phyloP scores from a whole-genome alignment of 495 filamentous ascomycete genomes.

The Neurospora sp. region DNA sequence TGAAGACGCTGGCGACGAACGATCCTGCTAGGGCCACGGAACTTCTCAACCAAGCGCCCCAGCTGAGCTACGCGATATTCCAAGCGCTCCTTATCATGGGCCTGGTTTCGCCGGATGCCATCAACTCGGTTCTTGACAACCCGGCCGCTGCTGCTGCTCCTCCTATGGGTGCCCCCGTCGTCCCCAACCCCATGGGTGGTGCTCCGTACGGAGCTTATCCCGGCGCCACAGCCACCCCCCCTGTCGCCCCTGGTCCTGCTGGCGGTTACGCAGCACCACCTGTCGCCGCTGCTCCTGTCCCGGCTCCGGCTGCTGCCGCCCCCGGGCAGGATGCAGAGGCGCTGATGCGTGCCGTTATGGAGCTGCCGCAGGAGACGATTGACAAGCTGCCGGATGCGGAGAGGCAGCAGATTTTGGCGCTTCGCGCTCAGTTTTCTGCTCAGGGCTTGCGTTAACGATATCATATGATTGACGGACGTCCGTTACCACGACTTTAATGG shows the following conservation, averaged over 20 bases:
- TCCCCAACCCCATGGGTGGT: conserved; percentile 11
- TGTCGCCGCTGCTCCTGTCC: conserved; percentile 17
- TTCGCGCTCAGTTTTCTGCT: conserved; percentile 31
- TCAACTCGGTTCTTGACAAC: conserved; percentile 38
- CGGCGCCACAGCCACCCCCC: conserved; percentile 48
- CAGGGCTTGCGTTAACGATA: not conserved
- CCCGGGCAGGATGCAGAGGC: conserved; percentile 49
- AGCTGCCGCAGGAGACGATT: conserved; percentile 63
- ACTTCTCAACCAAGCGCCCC: conserved; percentile 78
- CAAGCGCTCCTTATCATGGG: conserved; percentile 89
- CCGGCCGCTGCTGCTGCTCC: conserved; percentile 11
- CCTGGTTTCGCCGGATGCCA: conserved; percentile 60
- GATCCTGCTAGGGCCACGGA: conserved; percentile 82
- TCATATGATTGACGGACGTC: no score
- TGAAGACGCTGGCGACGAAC: conserved; percentile 74
- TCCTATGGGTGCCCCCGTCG: conserved; percentile 3
- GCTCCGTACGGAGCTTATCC: conserved; percentile 34
- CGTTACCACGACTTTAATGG: not conserved
- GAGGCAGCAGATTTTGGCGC: conserved; percentile 62
- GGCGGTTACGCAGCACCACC: conserved; percentile 29
- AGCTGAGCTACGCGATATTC: conserved; percentile 93
- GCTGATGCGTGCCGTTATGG: conserved; percentile 64
- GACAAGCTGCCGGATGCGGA: conserved; percentile 63
- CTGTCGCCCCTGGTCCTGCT: conserved; percentile 20
- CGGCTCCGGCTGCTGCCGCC: conserved; percentile 25